Base-by-base conservation (phyloP, 345 rosid species). In the Carallia brachiata region DNA sequence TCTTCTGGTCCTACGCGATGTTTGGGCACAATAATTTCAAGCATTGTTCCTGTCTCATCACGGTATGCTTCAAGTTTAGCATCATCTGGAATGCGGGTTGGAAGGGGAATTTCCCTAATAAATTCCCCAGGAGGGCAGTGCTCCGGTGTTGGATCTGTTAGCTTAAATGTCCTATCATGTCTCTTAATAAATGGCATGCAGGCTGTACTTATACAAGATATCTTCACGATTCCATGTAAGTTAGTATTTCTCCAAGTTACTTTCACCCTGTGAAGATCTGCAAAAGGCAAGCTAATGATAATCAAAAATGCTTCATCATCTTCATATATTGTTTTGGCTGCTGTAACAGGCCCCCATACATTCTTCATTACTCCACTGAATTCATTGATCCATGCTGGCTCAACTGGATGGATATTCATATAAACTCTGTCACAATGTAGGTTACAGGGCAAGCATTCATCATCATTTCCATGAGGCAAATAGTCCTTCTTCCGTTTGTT, bases 71-170 rank as follows among this genome's bases (percentile, higher is more conserved):
- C 96, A 50, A 92, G 84, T 71, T 83, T 78, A 27, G 97, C 97
- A 70, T 89, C 96, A 72, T 92, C 97, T 31, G 96, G 96, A 70
- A 92, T 92, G 68, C 89, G 87, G 77, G 84, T 88, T 0, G 92
- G 90, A 31, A 92, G 84, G 75, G 89, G 84, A 64, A 92, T 86
- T 68, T 88, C 96, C 34, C 97, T 79, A 27, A 90, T 77, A 59
- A 92, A 92, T 67, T 89, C 96, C 70, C 97, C 97, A 0, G 90
- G 97, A 68, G 96, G 92, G 90, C 96, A 92, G 76, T 92, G 96
- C 86, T 92, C 97, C 12, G 97, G 89, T 52, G 90, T 73, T 63
- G 93, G 92, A 84, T 92, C 97, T 27, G 96, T 85, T 80, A 89
- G 89, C 87, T 88, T 92, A 75, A 89, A 92, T 61, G 97, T 88